Conservation (phyloP, 1,284 basidiomycete species). For the Puccinia novopanici region DNA sequence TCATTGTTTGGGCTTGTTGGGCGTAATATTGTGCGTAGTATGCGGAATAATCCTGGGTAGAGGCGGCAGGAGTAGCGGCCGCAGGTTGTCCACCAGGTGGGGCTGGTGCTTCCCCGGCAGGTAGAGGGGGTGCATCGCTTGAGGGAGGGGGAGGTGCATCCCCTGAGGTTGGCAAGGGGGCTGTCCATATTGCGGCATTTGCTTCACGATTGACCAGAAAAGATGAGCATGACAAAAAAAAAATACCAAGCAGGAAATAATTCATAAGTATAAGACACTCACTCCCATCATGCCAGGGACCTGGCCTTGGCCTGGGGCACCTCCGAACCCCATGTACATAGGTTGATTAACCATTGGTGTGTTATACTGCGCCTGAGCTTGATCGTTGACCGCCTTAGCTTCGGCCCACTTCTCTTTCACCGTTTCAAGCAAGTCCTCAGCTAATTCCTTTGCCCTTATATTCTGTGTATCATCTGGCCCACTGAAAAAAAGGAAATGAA, state of each 20-base stretch:
- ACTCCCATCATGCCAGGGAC: slow-evolving; percentile 36
- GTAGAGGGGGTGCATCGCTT: slow-evolving; percentile 65
- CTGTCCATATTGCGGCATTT: slow-evolving; percentile 54
- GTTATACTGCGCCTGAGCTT: slow-evolving; percentile 57
- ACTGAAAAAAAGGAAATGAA: slow-evolving; percentile 60
- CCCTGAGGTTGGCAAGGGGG: slow-evolving; percentile 35
- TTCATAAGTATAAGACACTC: neutral
- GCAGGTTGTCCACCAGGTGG: slow-evolving; percentile 57
- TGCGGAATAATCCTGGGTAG: slow-evolving; percentile 54
- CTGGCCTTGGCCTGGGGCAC: slow-evolving; percentile 19
- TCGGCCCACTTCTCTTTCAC: slow-evolving; percentile 83
- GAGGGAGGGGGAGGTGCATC: slow-evolving; percentile 65
- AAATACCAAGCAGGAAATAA: no score
- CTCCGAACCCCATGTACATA: slow-evolving; percentile 50
- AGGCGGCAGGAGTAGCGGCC: slow-evolving; percentile 18
- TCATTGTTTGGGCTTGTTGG: slow-evolving; percentile 48
- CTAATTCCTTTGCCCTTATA: slow-evolving; percentile 78
- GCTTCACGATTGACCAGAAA: slow-evolving; percentile 52
- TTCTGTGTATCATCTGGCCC: slow-evolving; percentile 87
- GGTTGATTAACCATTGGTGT: slow-evolving; percentile 44
- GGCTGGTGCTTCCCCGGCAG: slow-evolving; percentile 62
- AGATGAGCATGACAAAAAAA: no score
- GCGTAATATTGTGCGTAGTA: slow-evolving; percentile 51
- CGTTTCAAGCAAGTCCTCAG: slow-evolving; percentile 83
- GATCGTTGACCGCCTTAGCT: slow-evolving; percentile 61